Evolutionary conservation across 306 rosid species (phyloP).

Genomic region (Canavalia gladiata): DNA sequence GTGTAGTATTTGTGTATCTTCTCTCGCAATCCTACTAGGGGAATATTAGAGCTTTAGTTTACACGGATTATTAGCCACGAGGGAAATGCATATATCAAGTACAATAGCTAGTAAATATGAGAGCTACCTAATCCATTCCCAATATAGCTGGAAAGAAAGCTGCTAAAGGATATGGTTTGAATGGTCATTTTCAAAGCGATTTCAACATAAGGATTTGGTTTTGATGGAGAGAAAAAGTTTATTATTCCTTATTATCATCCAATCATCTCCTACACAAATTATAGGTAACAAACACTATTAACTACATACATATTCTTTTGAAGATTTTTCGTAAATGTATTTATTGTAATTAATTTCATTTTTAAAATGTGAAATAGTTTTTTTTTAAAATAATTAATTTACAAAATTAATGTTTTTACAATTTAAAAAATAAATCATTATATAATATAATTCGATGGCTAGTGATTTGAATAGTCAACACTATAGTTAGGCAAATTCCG

Average conservation of each 20-base stretch:
- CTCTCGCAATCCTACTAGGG: not conserved
- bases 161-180: not conserved
- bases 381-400: too few species aligned
- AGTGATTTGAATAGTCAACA: slow-evolving; percentile 46
- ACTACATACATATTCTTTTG: too few species aligned
- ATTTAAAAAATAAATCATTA: too few species aligned
- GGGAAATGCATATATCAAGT: not conserved
- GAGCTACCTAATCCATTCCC: slow-evolving; percentile 19
- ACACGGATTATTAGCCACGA: not conserved
- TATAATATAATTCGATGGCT: too few species aligned
- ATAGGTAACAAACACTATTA: not conserved
- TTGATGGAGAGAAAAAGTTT: slow-evolving; percentile 8
- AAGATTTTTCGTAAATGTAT: too few species aligned
- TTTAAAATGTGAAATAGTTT: too few species aligned
- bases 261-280: slow-evolving; percentile 3
- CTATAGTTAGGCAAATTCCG: slow-evolving; percentile 40
- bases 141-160: slow-evolving; percentile 4
- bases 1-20: not conserved
- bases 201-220: slow-evolving; percentile 33
- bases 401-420: too few species aligned
- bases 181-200: slow-evolving; percentile 26
- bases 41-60: slow-evolving; percentile 1
- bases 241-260: slow-evolving; percentile 21
- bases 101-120: not conserved
- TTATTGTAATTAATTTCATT: too few species aligned